phyloP scores from a whole-genome alignment of 306 rosid genomes.

The Quillaja saponaria region DNA sequence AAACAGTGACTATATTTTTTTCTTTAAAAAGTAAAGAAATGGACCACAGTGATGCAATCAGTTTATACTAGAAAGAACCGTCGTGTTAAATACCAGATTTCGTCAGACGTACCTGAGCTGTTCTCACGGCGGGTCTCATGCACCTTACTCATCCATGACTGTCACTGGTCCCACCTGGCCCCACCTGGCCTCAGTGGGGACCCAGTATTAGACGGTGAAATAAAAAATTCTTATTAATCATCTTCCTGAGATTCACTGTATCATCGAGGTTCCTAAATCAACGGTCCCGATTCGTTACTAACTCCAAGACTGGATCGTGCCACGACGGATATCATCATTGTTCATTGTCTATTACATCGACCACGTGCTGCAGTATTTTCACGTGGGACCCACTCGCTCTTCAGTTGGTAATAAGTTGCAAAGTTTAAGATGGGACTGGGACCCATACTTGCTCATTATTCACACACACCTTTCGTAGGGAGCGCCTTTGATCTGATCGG shows the following conservation, averaged over 20 bases:
- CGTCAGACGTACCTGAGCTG: conserved; percentile 26
- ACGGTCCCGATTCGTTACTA: conserved; percentile 29
- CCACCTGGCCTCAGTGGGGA: conserved; percentile 11
- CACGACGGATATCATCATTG: conserved; percentile 12
- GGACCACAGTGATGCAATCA: too few relatives aligned
- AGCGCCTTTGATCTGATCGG: too few relatives aligned
- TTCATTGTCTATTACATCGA: conserved; percentile 32
- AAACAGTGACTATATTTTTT: too few relatives aligned
- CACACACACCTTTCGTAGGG: too few relatives aligned
- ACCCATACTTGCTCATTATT: too few relatives aligned
- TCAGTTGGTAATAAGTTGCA: too few relatives aligned
- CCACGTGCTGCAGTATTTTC: conserved; percentile 43
- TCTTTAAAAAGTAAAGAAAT: too few relatives aligned
- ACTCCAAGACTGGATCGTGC: conserved; percentile 14
- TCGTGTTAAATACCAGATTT: conserved; percentile 25
- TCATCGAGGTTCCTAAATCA: not conserved
- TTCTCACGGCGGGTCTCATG: conserved; percentile 36
- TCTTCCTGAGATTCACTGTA: too few relatives aligned
- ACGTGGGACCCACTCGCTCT: conserved; percentile 24
- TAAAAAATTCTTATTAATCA: not conserved
- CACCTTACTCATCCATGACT: conserved; percentile 5
- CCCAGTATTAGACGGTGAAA: conserved; percentile 12
- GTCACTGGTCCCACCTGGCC: not conserved
- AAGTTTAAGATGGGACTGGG: too few relatives aligned
- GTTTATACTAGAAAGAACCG: too few relatives aligned